Conservation (phyloP, 2,329 filamentous ascomycete species). For the Hymenoscyphus infarciens region DNA sequence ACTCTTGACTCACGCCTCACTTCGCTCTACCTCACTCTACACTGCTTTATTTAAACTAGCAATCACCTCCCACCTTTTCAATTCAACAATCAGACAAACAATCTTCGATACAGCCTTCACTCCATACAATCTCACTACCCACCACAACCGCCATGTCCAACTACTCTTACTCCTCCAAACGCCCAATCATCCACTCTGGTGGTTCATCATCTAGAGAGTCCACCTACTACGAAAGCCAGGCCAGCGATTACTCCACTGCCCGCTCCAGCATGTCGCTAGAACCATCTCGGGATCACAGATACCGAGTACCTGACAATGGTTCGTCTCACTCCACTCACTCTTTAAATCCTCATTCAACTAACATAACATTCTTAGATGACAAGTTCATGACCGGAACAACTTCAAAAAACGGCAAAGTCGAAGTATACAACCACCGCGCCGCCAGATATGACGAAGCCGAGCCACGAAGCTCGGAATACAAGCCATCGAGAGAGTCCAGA, state of each 20-base stretch:
- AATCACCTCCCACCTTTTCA: constrained; percentile 2
- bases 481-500: background rate
- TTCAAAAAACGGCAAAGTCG: constrained; percentile 11
- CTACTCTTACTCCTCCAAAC: constrained; percentile 6
- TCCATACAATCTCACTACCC: background rate
- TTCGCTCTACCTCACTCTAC: background rate
- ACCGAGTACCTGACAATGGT: constrained; percentile 26
- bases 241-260: constrained; percentile 5
- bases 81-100: constrained; percentile 4
- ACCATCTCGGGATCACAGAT: background rate
- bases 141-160: constrained; percentile 11
- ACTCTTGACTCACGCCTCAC: background rate
- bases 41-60: constrained; percentile 12
- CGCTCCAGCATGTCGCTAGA: constrained; percentile 16
- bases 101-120: background rate
- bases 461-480: constrained; percentile 8
- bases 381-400: constrained; percentile 14
- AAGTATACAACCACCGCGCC: constrained; percentile 12
- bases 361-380: background rate
- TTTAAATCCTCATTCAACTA: constrained; percentile 2
- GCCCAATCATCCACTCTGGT: constrained; percentile 15
- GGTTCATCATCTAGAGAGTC: constrained; percentile 17
- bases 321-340: constrained; percentile 10
- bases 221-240: constrained; percentile 10
- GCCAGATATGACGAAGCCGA: constrained; percentile 14